A percentile compares a stretch with the other conserved stretches of the same genome.
These are phyloP conservation scores for Karstenula rhodostoma DNA, from an alignment of 2,329 filamentous ascomycete genomes.

Conservation along the genomic window DNA sequence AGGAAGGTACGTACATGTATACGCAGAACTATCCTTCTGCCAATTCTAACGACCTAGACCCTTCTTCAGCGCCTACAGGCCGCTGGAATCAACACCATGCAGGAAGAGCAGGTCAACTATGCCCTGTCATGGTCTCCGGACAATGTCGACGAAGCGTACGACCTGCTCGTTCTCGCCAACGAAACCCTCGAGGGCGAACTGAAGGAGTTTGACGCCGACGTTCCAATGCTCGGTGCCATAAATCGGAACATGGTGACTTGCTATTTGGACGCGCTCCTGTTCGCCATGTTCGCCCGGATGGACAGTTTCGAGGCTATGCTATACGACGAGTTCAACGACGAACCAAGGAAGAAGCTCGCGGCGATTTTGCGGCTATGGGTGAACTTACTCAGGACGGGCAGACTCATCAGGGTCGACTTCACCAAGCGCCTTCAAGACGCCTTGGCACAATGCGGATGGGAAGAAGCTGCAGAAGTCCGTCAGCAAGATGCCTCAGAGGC, in stretches of 20 bases:
- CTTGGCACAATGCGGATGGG: constrained; percentile 86
- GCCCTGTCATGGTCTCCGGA: constrained; percentile 71
- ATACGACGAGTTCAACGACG: constrained; percentile 78
- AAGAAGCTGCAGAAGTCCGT: constrained; percentile 75
- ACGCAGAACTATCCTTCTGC: background rate
- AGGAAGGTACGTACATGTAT: constrained; percentile 52
- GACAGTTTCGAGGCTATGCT: constrained; percentile 94
- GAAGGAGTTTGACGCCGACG: constrained; percentile 73
- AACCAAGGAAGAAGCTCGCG: constrained; percentile 76
- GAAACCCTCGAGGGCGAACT: constrained; percentile 83
- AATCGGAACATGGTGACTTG: constrained; percentile 91
- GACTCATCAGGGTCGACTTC: constrained; percentile 84
- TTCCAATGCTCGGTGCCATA: constrained; percentile 81
- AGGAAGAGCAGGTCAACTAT: constrained; percentile 70
- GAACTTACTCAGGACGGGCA: constrained; percentile 85
- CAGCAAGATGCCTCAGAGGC: constrained; percentile 97
- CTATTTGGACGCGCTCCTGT: constrained; percentile 89
- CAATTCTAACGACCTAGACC: constrained; percentile 54
- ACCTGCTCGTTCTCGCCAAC: constrained; percentile 79
- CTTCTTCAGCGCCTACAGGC: constrained; percentile 62
- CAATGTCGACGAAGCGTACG: constrained; percentile 76
- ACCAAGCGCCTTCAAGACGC: constrained; percentile 84
- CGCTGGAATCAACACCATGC: constrained; percentile 63
- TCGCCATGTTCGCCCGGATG: constrained; percentile 93
- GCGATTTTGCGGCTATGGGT: constrained; percentile 87